Evolutionary conservation across 2,329 filamentous ascomycete genomes (phyloP), one percentile per base, ranked within the genome.

Genomic region (Stagonosporopsis cucurbitacearum): DNA sequence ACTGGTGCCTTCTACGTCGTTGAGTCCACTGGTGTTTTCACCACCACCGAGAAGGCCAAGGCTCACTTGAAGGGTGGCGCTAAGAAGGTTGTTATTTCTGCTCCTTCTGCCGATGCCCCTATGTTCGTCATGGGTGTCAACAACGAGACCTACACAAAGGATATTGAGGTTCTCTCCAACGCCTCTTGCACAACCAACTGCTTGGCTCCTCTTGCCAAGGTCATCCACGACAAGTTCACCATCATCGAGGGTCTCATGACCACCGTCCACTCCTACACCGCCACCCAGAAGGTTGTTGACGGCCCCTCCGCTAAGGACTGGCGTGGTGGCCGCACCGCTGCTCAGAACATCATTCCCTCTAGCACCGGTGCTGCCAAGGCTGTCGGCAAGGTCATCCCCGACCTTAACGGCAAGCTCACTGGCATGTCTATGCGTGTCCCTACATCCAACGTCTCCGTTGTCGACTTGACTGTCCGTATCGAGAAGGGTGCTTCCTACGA

Each of bases 51-150:
- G 66, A 96, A 96, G 91, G 94, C 94, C 79, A 86, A 85, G 76
- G 91, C 90, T 72, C 94, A 98, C 83, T 88, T 98, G 84, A 89
- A 90, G 83, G 94, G 93, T 78, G 94, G 94, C 80, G 94, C 94
- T 80, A 97, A 97, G 91, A 96, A 96, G 88, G 94, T 84, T 62
- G 78, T 84, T 76, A 84, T 94, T 86, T 95, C 91, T 70, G 91
- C 91, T 75, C 91, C 91, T 74, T 96, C 91, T 63, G 89, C 90
- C 69, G 95, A 99, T 84, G 95, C 95, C 76, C 94, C 94, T 79
- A 99, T 99, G 95, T 99, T 96, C 88, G 95, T 99, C 78, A 96
- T 97, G 88, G 95, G 95, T 79, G 95, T 99, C 84, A 99, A 98
- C 87, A 85, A 98, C 83, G 86, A 93, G 80, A 85, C 81, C 74